Evolutionary conservation across 2,329 filamentous ascomycete species (phyloP).

Genomic region (Acephala macrosclerotiorum): DNA sequence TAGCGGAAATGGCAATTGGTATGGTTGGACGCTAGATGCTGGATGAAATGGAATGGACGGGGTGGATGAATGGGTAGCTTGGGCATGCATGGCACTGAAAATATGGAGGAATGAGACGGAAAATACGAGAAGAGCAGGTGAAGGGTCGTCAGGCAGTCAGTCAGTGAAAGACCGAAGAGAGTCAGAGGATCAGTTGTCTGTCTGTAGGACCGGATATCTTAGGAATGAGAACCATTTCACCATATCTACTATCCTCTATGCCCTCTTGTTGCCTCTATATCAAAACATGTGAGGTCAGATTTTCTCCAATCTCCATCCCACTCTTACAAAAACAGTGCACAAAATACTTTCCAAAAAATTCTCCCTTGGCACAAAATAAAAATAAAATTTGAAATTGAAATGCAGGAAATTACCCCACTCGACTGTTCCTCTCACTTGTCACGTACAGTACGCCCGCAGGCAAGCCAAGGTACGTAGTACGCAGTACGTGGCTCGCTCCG

Average conservation of each 20-base stretch:
- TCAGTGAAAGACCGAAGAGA: background rate
- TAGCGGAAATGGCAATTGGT: background rate
- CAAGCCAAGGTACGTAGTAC: background rate
- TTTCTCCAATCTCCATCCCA: too few relatives aligned
- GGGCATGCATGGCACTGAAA: constrained; percentile 11
- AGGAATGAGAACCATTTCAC: constrained; percentile 14
- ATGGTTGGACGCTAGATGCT: background rate
- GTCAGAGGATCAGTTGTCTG: constrained; percentile 9
- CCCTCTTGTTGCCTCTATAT: background rate
- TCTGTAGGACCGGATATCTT: constrained; percentile 12
- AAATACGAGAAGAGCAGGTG: background rate
- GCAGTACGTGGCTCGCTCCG: too few relatives aligned
- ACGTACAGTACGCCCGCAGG: background rate
- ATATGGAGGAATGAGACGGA: background rate
- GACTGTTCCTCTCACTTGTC: background rate
- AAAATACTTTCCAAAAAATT: background rate
- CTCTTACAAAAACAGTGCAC: background rate
- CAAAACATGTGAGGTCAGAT: background rate
- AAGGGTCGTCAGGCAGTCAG: background rate
- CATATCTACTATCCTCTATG: background rate
- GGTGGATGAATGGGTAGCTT: constrained; percentile 12
- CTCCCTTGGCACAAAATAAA: background rate
- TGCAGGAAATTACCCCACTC: background rate
- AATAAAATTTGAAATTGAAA: background rate
- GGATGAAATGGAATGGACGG: background rate